phyloP scores from a whole-genome alignment of 768 basidiomycete species.

The Naganishia friedmannii region DNA sequence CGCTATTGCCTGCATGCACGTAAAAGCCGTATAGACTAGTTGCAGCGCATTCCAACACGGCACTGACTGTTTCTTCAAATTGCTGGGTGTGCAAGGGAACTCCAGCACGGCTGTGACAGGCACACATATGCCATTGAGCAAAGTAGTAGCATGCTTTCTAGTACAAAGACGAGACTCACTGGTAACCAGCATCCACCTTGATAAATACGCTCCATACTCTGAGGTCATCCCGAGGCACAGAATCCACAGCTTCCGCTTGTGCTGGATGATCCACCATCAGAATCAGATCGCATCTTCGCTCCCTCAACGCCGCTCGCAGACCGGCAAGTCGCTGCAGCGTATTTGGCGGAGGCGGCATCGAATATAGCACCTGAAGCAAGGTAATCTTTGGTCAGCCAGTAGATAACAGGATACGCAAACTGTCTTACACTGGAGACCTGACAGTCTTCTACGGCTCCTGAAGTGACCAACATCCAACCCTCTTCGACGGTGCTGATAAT shows the following conservation, averaged over 20 bases:
- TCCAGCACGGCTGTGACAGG: slow-evolving; percentile 66
- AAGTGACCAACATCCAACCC: slow-evolving; percentile 68
- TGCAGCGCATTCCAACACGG: slow-evolving; percentile 59
- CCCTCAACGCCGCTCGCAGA: slow-evolving; percentile 49
- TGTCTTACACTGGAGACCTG: slow-evolving; percentile 71
- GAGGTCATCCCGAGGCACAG: slow-evolving; percentile 51
- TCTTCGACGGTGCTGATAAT: slow-evolving; percentile 82
- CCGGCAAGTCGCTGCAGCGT: slow-evolving; percentile 66
- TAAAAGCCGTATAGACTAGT: slow-evolving; percentile 78
- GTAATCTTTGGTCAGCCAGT: neutral
- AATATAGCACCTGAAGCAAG: slow-evolving; percentile 67
- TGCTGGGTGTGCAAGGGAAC: slow-evolving; percentile 58
- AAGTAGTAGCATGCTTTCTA: too few relatives aligned
- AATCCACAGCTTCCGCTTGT: slow-evolving; percentile 66
- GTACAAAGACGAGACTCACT: slow-evolving; percentile 57
- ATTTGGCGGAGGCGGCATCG: slow-evolving; percentile 67
- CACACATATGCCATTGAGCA: neutral
- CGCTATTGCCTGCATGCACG: slow-evolving; percentile 65
- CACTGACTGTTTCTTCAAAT: slow-evolving; percentile 61
- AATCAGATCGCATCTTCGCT: slow-evolving; percentile 62
- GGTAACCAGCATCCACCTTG: slow-evolving; percentile 73
- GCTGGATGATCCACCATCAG: slow-evolving; percentile 73
- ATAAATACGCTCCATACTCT: slow-evolving; percentile 71
- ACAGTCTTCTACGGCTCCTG: slow-evolving; percentile 67
- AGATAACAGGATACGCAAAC: neutral